Evolutionary conservation across 345 rosid genomes (phyloP), one percentile per base, ranked within the genome.

Genomic region (Eucalyptus caleyi): DNA sequence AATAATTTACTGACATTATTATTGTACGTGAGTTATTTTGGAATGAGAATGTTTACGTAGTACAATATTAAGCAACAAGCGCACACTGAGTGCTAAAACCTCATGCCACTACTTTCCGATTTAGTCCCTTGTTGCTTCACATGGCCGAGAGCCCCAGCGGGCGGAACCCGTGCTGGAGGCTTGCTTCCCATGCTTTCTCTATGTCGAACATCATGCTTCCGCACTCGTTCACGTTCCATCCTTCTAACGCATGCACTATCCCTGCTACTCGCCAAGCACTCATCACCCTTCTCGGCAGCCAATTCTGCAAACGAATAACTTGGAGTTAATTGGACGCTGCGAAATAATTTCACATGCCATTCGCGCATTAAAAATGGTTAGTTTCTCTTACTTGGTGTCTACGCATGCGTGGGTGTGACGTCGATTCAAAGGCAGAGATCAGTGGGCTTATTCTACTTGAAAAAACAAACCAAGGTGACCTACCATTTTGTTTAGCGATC

Each of bases 211-310:
- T 37, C 26, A 42, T 47, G 89, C 91, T 47, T 6, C 96, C 96
- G 21, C 94, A 94, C 90, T 95, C 96, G 49, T 94, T 92, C 54
- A 82, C 72, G 49, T 88, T 40, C 60, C 50, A 44, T 54, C 47
- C 77, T 87, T 54, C 60, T 80, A 93, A 89, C 49, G 94, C 94
- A 86, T 94, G 97, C 49, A 95, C 44, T 88, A 94, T 91, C 53
- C 95, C 96, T 7, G 93, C 95, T 59, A 93, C 92, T 77, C 96
- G 92, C 92, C 93, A 92, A n/a, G 95, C 95, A 91, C 96, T 95
- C 92, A 94, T 92, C 86, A 91, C 94, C 85, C 91, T 93, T 83
- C 95, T 93, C 21, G 94, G 94, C 90, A 94, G 34, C 97, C 96
- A 95, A 47, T 95, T 94, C 97, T 95, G 94, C 87, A 47, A 8